Base-by-base conservation (phyloP, 1,139 yeast species). In the Petasospora rhodanensis region DNA sequence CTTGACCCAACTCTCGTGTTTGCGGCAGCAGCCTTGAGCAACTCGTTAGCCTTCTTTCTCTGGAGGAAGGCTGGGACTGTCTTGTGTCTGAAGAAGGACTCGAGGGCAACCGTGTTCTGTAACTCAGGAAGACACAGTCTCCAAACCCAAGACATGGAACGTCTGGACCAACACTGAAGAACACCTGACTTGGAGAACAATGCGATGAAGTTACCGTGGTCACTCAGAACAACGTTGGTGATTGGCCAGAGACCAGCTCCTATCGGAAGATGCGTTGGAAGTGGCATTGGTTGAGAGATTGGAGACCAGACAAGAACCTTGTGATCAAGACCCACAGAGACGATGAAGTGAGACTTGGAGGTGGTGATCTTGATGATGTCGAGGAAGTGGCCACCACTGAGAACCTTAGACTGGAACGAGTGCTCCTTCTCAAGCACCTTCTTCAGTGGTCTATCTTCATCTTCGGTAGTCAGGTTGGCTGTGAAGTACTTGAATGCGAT, bases 251-350 rank as follows among this genome's bases (percentile, higher is more conserved):
- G 62, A 24, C 72, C 71, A 3, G 63, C 58, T 2, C 60, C 53
- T 23, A 60, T 50, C 11, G 70, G 73, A 17, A 64, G 61, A 35
- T 45, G 67, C 35, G 59, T 72, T 41, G 63, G 80, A 32, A 37
- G 62, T 39, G 64, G 78, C 47, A 51, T 44, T 42, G 61, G 83
- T 13, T 51, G 51, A 4, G 66, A 58, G 32, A 77, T 58, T 2
- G 91, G 93, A 1, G 85, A 76, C 94, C 94, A 84, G 9, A 83
- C 73, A 23, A 76, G 57, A 2, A 84, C 66, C 39, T 68, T 74
- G 47, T 80, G 87, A 49, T 84, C 94, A 46, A 85, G 59, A 4
- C 89, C 89, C 19, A 81, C 68, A 0, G 89, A 71, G 0, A 81
- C 78, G 24, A 84, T 62, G 51, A 69, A 79, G 10, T 79, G 80